Conservation (phyloP, 1,284 basidiomycete genomes). For the Ganoderma sinense region DNA sequence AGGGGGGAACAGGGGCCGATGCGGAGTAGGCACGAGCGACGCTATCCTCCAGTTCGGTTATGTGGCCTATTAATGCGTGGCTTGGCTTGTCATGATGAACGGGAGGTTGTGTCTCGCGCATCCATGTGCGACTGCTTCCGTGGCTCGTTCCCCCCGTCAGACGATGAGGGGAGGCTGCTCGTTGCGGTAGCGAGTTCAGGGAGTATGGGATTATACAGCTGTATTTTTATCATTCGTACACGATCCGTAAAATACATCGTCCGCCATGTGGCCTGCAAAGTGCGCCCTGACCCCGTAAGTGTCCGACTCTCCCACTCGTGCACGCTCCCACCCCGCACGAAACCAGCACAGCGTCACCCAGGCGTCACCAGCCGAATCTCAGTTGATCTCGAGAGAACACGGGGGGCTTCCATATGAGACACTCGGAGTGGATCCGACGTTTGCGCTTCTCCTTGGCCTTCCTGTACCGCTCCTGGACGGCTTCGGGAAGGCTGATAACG, state of each 20-base stretch:
- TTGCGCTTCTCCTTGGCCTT: slow-evolving; percentile 85
- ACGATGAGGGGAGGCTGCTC: slow-evolving; percentile 24
- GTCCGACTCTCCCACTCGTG: slow-evolving; percentile 15
- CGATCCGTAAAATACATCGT: slow-evolving; percentile 30
- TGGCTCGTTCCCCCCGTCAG: slow-evolving; percentile 15
- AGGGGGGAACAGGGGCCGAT: slow-evolving; percentile 28
- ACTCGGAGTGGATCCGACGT: slow-evolving; percentile 82
- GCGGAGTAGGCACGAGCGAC: slow-evolving; percentile 17
- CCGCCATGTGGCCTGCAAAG: slow-evolving; percentile 12
- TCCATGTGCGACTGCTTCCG: slow-evolving; percentile 10
- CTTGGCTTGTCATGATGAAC: background rate
- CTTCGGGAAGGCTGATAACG: slow-evolving; percentile 92
- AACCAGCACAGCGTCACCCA: slow-evolving; percentile 55
- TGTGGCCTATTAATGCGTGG: background rate
- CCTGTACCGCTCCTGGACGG: slow-evolving; percentile 91
- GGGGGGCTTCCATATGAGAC: slow-evolving; percentile 93
- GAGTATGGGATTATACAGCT: slow-evolving; percentile 26
- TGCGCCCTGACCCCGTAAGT: slow-evolving; percentile 23
- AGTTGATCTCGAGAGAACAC: slow-evolving; percentile 91
- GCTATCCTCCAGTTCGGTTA: background rate
- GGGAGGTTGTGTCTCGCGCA: background rate
- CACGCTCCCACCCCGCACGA: slow-evolving; percentile 13
- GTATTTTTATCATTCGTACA: slow-evolving; percentile 37
- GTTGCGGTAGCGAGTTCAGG: slow-evolving; percentile 29
- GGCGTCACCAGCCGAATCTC: slow-evolving; percentile 81